Base-by-base conservation (phyloP, 2,329 filamentous ascomycete genomes). In the Diaporthe longicolla region DNA sequence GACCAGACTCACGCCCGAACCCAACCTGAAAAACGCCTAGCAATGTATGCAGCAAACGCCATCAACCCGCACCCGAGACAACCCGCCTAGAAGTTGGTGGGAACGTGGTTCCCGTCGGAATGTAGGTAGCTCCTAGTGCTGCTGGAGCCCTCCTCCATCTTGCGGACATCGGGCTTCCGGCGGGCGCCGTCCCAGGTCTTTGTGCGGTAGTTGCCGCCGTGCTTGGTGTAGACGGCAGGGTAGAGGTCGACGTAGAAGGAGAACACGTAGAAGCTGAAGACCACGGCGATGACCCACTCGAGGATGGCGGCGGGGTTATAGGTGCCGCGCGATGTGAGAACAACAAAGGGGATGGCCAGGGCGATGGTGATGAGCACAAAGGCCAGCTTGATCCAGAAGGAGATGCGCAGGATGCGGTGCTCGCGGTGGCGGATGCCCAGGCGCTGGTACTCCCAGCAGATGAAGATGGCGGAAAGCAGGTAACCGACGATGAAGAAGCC, bases 401-500 rank as follows among this genome's bases (percentile, higher is more conserved):
- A 97, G 74, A 88, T 82, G 63, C 92, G 89, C 15, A 99, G 89
- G 77, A 97, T 85, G 71, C 88, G 89, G 83, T 96, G 90, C 75
- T 95, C 85, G 76, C 93, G 93, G 85, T 95, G 94, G 81, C 89
- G 92, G 70, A 93, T 91, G 35, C 95, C 95, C 1, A 98, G 88
- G 3, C 94, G 92, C 79, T 97, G 93, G 82, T 97, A 98, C 82
- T 98, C 95, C 85, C 91, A 92, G 86, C 95, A 98, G 77, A 96
- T 93, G 83, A 95, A 96, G 78, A 98, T 89, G 72, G 96, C 95
- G 6, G 92, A 94, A 71, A 98, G 81, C 71, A 98, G 86, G 82
- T 97, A 98, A 45, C 95, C 97, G 19, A 83, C 91, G 81, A 98
- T 94, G 82, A 99, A 99, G 69, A 98, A 83, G 0, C 90, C 83